Percentiles rank a stretch among this genome's conserved stretches.
Conservation (phyloP, 352 stramenopile species). For the Globisporangium paroecandrum region DNA sequence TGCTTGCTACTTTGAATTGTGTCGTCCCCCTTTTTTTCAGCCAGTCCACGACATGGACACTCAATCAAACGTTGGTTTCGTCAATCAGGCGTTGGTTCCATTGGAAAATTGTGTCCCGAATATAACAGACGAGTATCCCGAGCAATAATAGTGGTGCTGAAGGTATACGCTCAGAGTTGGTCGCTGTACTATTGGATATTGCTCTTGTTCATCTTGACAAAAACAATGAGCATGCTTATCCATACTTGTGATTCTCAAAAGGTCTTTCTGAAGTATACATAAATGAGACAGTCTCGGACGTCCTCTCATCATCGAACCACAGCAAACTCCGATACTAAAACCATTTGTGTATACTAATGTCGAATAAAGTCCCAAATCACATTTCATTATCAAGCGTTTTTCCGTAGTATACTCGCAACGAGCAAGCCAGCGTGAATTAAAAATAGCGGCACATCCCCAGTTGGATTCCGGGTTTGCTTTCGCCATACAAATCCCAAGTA, state of each 20-base stretch:
- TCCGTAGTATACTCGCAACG: background rate
- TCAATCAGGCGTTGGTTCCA: background rate
- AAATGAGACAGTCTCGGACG: too few species aligned
- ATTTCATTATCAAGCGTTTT: background rate
- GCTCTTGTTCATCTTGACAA: too few species aligned
- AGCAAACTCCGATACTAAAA: too few species aligned
- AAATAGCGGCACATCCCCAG: constrained; percentile 6
- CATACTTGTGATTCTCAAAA: too few species aligned
- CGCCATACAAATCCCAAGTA: constrained; percentile 9
- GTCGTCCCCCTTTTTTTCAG: constrained; percentile 1
- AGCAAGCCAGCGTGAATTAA: constrained; percentile 12
- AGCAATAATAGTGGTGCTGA: too few species aligned
- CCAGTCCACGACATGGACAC: background rate
- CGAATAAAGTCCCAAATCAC: background rate
- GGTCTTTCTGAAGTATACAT: too few species aligned
- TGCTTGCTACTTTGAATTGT: background rate
- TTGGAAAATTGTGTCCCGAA: background rate
- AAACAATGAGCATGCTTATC: too few species aligned
- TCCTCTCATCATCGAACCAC: too few species aligned
- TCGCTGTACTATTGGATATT: background rate
- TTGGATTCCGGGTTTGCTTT: background rate
- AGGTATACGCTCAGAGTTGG: background rate
- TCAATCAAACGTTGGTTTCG: background rate
- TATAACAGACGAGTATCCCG: background rate
- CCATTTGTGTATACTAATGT: too few species aligned